Conservation (phyloP, 1,139 yeast genomes). For the Scheffersomyces lignicola region DNA sequence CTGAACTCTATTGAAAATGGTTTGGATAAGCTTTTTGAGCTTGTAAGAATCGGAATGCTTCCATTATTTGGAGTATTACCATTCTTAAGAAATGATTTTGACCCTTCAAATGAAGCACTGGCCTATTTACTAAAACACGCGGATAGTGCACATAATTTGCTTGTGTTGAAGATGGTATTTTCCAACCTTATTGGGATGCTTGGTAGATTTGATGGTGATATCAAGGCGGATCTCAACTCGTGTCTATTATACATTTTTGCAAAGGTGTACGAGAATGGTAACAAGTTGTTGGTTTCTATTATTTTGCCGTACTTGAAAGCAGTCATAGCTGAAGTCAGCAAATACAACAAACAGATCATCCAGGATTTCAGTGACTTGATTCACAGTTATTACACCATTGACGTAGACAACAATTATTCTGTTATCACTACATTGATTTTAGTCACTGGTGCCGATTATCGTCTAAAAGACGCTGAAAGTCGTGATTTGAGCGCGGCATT, state of each 20-base stretch:
- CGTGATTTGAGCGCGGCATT: constrained; percentile 28
- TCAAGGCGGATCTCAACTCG: constrained; percentile 67
- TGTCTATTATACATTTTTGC: constrained; percentile 68
- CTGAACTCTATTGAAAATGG: constrained; percentile 33
- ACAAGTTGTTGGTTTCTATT: constrained; percentile 48
- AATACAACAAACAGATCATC: constrained; percentile 29
- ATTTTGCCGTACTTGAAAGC: constrained; percentile 59
- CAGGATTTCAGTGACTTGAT: constrained; percentile 40
- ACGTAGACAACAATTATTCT: constrained; percentile 35
- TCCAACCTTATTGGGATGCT: constrained; percentile 63
- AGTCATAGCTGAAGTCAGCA: constrained; percentile 34
- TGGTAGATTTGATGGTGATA: constrained; percentile 61
- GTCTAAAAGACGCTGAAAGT: constrained; percentile 38
- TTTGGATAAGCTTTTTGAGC: constrained; percentile 79
- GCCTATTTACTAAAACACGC: constrained; percentile 31
- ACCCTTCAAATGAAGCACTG: constrained; percentile 33
- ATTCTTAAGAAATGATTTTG: constrained; percentile 51
- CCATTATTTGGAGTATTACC: constrained; percentile 64
- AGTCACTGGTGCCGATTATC: constrained; percentile 51
- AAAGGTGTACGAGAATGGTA: constrained; percentile 52
- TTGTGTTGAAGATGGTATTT: constrained; percentile 53
- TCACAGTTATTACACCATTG: constrained; percentile 25
- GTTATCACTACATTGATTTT: constrained; percentile 61
- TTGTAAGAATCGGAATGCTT: constrained; percentile 69
- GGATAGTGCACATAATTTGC: constrained; percentile 33